phyloP scores from a whole-genome alignment of 2,329 filamentous ascomycete genomes.

The Fusarium goolgardi region DNA sequence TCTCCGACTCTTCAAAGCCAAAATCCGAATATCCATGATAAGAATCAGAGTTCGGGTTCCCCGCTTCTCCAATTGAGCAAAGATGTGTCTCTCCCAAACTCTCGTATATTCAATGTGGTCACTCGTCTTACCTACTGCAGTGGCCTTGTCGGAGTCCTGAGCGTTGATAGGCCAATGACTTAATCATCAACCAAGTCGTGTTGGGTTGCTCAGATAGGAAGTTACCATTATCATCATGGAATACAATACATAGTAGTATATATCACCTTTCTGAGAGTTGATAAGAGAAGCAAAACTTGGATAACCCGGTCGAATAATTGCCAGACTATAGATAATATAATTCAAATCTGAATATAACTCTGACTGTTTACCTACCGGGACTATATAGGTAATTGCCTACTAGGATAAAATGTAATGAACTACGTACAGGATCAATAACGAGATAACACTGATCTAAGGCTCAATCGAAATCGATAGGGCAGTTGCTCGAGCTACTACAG shows the following conservation, averaged over 20 bases:
- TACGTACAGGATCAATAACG: neutral
- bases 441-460: neutral
- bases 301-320: neutral
- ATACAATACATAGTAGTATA: neutral
- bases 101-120: neutral
- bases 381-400: neutral
- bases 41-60: slow-evolving; percentile 13
- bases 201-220: neutral
- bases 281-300: neutral
- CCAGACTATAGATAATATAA: neutral
- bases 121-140: neutral
- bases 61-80: slow-evolving; percentile 15
- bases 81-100: neutral
- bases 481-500: neutral
- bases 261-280: neutral
- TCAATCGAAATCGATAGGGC: neutral
- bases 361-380: neutral
- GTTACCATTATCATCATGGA: neutral
- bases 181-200: slow-evolving; percentile 2
- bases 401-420: neutral
- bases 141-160: neutral
- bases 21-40: neutral
- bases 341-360: neutral
- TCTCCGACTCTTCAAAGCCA: slow-evolving; percentile 8
- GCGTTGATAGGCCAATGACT: slow-evolving; percentile 1